Evolutionary conservation across 345 rosid species (phyloP), one percentile per base, ranked within the genome.

Genomic region (Gossypium rotundifolium): DNA sequence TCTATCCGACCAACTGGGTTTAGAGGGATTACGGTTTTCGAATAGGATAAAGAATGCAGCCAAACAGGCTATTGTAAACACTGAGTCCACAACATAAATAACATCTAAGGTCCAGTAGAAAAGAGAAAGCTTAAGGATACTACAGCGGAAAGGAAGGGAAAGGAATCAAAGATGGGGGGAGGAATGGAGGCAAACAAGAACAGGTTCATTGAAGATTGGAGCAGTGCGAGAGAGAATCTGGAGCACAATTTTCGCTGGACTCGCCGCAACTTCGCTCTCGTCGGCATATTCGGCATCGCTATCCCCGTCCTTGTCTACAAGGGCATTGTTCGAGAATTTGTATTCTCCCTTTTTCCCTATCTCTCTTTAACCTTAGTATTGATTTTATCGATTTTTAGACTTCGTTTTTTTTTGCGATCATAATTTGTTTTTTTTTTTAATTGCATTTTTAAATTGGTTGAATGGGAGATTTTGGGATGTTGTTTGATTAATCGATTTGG

Each of bases 131-230:
- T 11, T 4, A n/a, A n/a, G 53, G 18, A 52, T 0, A 17, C 0
- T 23, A 59, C 7, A 59, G 29, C 64, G 13, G 7, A 27, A 2
- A 16, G 7, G 18, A 11, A 46, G 7, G 23, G n/a, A 42, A 13
- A 48, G 20, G 42, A 11, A 61, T 48, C 61, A 33, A 83, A 81
- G 72, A 93, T 93, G 98, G 93, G 91, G 10, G 98, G 98, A 77
- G 98, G 99, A 53, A 95, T 91, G 99, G 98, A 91, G 70, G 57
- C 91, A 6, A 87, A 90, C 89, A 95, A 89, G 89, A 95, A 95
- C 84, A 88, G 49, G 80, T 93, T 87, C 90, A 90, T 95, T 46
- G 99, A 95, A 83, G 98, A 95, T 0, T 95, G 99, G 98, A 11
- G 96, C 81, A 14, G 85, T 0, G 93, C 85, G 0, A 86, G 99